These are phyloP conservation scores for Coniochaeta hoffmannii DNA, from an alignment of 2,329 filamentous ascomycete genomes.

Conservation along the genomic window DNA sequence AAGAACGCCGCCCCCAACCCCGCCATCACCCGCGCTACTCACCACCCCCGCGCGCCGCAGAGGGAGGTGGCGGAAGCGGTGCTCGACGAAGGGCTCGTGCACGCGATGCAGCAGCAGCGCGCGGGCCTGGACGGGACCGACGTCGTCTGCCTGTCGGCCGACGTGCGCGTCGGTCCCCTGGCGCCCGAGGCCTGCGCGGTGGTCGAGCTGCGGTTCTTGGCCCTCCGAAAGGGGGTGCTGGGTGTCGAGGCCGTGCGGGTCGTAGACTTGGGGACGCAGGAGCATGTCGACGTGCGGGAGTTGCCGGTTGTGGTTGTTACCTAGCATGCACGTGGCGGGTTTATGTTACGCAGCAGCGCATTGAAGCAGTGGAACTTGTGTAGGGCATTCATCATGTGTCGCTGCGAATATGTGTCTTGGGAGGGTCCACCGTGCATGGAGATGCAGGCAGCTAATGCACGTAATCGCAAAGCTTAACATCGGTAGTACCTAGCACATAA, in stretches of 20 bases:
- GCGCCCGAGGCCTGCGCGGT: constrained; percentile 67
- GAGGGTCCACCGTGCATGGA: background rate
- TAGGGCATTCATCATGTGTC: background rate
- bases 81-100: constrained; percentile 63
- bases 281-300: constrained; percentile 70
- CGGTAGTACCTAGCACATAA: background rate
- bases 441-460: background rate
- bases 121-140: constrained; percentile 57
- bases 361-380: background rate
- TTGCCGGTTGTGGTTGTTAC: constrained; percentile 61
- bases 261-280: constrained; percentile 64
- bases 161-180: constrained; percentile 66
- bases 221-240: constrained; percentile 58
- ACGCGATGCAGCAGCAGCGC: constrained; percentile 58
- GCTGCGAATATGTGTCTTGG: background rate
- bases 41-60: constrained; percentile 29
- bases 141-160: constrained; percentile 67
- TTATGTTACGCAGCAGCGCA: too few relatives aligned
- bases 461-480: background rate
- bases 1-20: constrained; percentile 42
- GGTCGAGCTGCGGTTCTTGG: constrained; percentile 64
- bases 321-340: background rate
- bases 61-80: constrained; percentile 52
- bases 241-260: constrained; percentile 66
- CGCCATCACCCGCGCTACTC: too few relatives aligned